Base-by-base conservation (phyloP, 495 filamentous ascomycete genomes). In the Xylaria bambusicola region DNA sequence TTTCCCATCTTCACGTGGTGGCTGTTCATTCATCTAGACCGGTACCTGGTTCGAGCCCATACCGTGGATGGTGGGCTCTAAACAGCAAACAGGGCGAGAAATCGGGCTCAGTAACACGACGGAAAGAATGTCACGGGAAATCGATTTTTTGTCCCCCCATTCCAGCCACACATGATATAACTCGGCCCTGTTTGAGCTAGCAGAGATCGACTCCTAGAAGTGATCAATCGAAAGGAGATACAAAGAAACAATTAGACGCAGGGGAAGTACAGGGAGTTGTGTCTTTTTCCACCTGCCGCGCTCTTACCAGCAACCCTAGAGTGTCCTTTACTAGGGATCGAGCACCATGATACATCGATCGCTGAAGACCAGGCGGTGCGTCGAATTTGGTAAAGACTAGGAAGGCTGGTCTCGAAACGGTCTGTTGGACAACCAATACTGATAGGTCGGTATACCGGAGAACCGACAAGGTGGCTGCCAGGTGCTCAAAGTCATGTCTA, bases 121-220 rank as follows among this genome's bases (percentile, higher is more conserved):
- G 58, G 46, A 49, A 68, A 66, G 66, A 71, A 71, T 71, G 68
- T 66, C 61, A 63, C 42, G 52, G 61, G 41, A 61, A 59, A 44
- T 47, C 41, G 45, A 49, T 27, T 50, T 35, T n/a, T 44, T 13
- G 21, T 42, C 15, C 0, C n/a, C 44, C 65, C 66, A 71, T 71
- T 71, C 68, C 68, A 71, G 65, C 59, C 66, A 66, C 42, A 35
- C 48, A 60, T 50, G 53, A 58, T 63, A 59, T 48, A 53, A 61
- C 63, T 70, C 67, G 61, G 66, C 48, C 68, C 68, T 66, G 54
- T 56, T 55, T 38, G 47, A 62, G 52, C 35, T 62, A 38, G 24
- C 40, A 60, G 42, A 57, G 40, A 58, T 18, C 29, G 42, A 50
- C 40, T 45, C 36, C 31, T 61, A 63, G 10, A 60, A 56, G 54